Evolutionary conservation across 2,329 filamentous ascomycete genomes (phyloP).

Genomic region (Diaporthe australafricana): DNA sequence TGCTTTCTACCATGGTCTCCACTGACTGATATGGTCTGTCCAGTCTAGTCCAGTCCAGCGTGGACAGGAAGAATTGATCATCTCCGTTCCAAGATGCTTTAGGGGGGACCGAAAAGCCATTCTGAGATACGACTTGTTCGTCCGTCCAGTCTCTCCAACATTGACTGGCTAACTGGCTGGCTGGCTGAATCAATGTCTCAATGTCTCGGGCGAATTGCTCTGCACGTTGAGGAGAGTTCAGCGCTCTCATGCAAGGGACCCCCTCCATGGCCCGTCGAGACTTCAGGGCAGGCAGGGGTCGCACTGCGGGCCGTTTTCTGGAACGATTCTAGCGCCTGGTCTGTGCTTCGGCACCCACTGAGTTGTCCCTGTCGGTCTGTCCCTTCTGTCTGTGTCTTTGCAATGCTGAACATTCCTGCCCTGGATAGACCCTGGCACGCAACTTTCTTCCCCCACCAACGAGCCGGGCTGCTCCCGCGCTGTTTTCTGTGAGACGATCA

Average conservation of each 20-base stretch:
- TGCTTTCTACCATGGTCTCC: conserved; percentile 17
- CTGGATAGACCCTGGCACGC: not conserved
- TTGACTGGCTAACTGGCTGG: not conserved
- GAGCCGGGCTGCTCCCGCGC: not conserved
- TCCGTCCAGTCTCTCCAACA: conserved; percentile 7
- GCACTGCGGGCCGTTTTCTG: conserved; percentile 43
- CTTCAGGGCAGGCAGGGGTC: conserved; percentile 12
- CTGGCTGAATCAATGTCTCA: not conserved
- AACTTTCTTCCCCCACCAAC: not conserved
- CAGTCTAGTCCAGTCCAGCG: not conserved
- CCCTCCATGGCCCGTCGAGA: not conserved
- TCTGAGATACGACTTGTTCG: conserved; percentile 1
- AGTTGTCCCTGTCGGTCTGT: not conserved
- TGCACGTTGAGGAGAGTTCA: conserved; percentile 9
- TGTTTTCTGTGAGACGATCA: not conserved
- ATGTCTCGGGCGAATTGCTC: conserved; percentile 19
- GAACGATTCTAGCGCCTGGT: conserved; percentile 49
- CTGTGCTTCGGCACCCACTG: conserved; percentile 34
- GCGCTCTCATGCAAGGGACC: conserved; percentile 15
- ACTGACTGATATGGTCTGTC: not conserved
- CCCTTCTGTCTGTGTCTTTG: not conserved
- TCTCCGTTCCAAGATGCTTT: not conserved
- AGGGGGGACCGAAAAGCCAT: not conserved
- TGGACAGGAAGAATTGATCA: not conserved
- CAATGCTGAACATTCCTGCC: not conserved